Percentiles rank a stretch among this genome's conserved stretches.
Conservation (phyloP, 2,329 filamentous ascomycete genomes). For the Penicillium italicum region DNA sequence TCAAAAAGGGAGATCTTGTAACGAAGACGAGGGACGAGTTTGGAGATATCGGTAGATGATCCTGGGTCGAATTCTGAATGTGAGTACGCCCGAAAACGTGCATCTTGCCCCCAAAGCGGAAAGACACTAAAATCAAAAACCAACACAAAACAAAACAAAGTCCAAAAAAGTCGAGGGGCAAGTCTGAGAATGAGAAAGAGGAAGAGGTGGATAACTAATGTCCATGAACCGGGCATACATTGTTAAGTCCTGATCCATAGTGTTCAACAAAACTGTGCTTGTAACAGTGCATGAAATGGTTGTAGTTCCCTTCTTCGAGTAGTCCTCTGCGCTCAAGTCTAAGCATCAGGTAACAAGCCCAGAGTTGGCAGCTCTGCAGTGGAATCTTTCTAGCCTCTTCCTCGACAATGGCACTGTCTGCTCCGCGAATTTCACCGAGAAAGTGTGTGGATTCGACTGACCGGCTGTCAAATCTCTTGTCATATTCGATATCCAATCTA, state of each 20-base stretch:
- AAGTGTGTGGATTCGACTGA: background rate
- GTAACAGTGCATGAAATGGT: background rate
- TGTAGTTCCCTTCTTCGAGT: background rate
- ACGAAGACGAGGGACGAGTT: no score
- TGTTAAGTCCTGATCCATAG: background rate
- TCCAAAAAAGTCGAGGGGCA: background rate
- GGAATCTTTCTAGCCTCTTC: background rate
- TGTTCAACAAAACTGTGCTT: background rate
- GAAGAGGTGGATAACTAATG: background rate
- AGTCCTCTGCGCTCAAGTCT: background rate
- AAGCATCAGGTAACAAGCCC: constrained; percentile 4
- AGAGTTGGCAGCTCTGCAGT: background rate
- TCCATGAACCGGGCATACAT: background rate
- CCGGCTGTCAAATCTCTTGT: background rate
- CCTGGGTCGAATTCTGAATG: no score
- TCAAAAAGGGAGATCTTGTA: no score
- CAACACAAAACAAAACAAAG: background rate
- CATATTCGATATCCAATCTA: background rate
- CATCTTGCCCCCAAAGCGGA: background rate
- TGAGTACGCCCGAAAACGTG: background rate
- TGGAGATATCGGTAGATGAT: no score
- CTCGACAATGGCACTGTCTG: background rate
- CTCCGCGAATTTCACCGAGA: background rate
- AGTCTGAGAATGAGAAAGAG: background rate
- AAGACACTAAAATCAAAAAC: background rate